phyloP scores from a whole-genome alignment of 1,139 yeast genomes.

The Saccharomyces pastorianus region DNA sequence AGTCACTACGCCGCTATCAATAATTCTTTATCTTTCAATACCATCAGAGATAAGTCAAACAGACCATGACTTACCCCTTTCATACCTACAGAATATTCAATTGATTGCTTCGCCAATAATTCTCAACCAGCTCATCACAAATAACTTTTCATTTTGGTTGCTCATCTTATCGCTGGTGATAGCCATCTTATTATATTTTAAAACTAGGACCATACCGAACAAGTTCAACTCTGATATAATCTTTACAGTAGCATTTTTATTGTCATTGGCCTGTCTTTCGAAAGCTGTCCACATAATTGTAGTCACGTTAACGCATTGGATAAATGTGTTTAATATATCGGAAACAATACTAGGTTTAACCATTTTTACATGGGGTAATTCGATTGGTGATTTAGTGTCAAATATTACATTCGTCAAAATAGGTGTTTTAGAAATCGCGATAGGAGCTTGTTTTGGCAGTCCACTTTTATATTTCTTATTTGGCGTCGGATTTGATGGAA shows the following conservation, averaged over 20 bases:
- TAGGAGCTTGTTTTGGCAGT: slow-evolving; percentile 92
- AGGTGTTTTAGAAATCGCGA: slow-evolving; percentile 89
- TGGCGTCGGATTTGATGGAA: slow-evolving; percentile 62
- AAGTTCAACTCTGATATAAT: slow-evolving; percentile 30
- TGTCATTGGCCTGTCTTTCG: slow-evolving; percentile 68
- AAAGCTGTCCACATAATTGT: slow-evolving; percentile 72
- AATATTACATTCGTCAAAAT: slow-evolving; percentile 74
- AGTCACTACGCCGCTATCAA: slow-evolving; percentile 16
- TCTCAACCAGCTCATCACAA: slow-evolving; percentile 1
- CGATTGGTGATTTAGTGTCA: slow-evolving; percentile 81
- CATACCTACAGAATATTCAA: slow-evolving; percentile 1
- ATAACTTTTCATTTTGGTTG: slow-evolving; percentile 4
- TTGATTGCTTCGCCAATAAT: slow-evolving; percentile 6
- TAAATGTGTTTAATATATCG: slow-evolving; percentile 53
- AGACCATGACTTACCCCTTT: neutral
- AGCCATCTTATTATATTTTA: neutral
- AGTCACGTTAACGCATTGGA: slow-evolving; percentile 53
- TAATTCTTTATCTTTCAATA: slow-evolving; percentile 10
- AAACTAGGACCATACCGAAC: slow-evolving; percentile 2
- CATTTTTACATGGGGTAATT: slow-evolving; percentile 83
- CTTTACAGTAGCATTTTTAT: slow-evolving; percentile 53
- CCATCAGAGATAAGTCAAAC: slow-evolving; percentile 7
- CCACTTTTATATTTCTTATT: slow-evolving; percentile 61
- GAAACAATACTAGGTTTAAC: slow-evolving; percentile 81
- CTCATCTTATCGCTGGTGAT: slow-evolving; percentile 1